phyloP scores from a whole-genome alignment of 2,329 filamentous ascomycete species.

The Aspergillus niger region DNA sequence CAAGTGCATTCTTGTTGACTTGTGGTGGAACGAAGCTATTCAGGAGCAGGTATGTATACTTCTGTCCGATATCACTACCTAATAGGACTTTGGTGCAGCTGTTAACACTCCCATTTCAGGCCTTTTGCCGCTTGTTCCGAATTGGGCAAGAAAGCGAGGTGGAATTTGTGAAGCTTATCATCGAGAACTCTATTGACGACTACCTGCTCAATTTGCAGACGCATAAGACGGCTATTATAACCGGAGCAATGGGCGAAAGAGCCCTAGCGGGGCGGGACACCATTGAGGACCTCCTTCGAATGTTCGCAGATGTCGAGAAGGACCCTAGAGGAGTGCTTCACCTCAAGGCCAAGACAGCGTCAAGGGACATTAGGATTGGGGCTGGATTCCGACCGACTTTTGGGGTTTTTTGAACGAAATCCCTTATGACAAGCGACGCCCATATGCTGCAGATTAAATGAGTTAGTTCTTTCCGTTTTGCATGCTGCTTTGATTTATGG shows the following conservation, averaged over 20 bases:
- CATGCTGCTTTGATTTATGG: too few relatives aligned
- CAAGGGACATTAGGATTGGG: not conserved
- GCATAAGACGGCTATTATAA: slow-evolving; percentile 47
- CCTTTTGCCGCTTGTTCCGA: slow-evolving; percentile 63
- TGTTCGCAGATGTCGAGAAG: slow-evolving; percentile 29
- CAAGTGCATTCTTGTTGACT: slow-evolving; percentile 57
- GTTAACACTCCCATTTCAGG: slow-evolving; percentile 22
- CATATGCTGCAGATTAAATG: too few relatives aligned
- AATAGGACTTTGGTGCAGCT: slow-evolving; percentile 12
- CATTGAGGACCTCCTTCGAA: slow-evolving; percentile 23
- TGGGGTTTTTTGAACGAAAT: not conserved
- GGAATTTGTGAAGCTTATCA: slow-evolving; percentile 59
- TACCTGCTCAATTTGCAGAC: slow-evolving; percentile 59
- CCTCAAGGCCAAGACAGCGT: not conserved
- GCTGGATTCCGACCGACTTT: not conserved
- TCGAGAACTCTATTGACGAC: slow-evolving; percentile 60
- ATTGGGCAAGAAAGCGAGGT: slow-evolving; percentile 66
- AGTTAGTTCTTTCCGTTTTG: too few relatives aligned
- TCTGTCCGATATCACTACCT: not conserved
- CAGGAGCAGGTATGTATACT: slow-evolving; percentile 60
- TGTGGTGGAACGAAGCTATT: slow-evolving; percentile 63
- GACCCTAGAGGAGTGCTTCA: slow-evolving; percentile 10
- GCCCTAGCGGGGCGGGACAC: slow-evolving; percentile 20
- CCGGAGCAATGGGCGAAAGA: slow-evolving; percentile 26
- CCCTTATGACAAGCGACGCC: too few relatives aligned